A percentile compares a stretch with the other conserved stretches of the same genome.
phyloP scores from a whole-genome alignment of 257 asterid species.

The Solanum sejunctum region DNA sequence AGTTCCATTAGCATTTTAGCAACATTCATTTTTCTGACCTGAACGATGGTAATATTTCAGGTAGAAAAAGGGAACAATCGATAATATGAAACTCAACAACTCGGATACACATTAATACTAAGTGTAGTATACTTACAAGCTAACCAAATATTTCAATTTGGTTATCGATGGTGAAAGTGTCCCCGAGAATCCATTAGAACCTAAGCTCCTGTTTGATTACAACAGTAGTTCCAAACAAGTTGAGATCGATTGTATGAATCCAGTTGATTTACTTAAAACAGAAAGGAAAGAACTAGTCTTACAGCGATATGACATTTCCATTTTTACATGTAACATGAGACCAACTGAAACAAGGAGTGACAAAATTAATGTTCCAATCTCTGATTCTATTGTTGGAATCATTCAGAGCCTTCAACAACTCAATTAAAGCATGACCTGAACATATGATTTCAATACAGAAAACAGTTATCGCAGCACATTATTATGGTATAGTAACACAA shows the following conservation, averaged over 20 bases:
- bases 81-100: neutral
- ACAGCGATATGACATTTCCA: slow-evolving; percentile 66
- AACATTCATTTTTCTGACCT: neutral
- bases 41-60: neutral
- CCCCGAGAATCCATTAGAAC: slow-evolving; percentile 70
- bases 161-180: slow-evolving; percentile 61
- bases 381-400: slow-evolving; percentile 41
- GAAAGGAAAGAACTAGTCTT: neutral
- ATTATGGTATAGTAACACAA: neutral
- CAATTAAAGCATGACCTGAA: slow-evolving; percentile 64
- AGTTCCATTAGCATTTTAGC: neutral
- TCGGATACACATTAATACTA: neutral
- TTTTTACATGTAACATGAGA: slow-evolving; percentile 63
- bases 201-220: slow-evolving; percentile 47
- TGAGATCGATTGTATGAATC: neutral
- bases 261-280: neutral
- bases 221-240: neutral
- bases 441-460: neutral
- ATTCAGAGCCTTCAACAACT: slow-evolving; percentile 39
- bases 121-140: slow-evolving; percentile 41
- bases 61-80: neutral
- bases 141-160: slow-evolving; percentile 44
- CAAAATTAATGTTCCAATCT: slow-evolving; percentile 56
- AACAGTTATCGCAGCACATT: neutral
- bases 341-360: slow-evolving; percentile 91